A percentile compares a stretch with the other conserved stretches of the same genome.
Conservation (phyloP, 2,329 filamentous ascomycete genomes). For the Fonsecaea pedrosoi region DNA sequence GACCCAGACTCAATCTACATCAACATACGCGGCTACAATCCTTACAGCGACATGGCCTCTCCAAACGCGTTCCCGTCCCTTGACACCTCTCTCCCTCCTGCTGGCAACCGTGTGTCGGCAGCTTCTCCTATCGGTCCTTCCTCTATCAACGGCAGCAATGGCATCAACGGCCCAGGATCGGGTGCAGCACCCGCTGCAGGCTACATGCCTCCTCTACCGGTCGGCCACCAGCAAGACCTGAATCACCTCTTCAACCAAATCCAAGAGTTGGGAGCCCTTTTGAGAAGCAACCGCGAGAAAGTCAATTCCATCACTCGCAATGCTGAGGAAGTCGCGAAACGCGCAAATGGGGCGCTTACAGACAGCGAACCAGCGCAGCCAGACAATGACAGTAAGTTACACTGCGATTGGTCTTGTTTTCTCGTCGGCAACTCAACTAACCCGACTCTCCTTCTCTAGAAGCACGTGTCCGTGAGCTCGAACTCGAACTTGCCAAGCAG, state of each 20-base stretch:
- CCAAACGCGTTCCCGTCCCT: constrained; percentile 38
- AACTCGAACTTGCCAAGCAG: constrained; percentile 55
- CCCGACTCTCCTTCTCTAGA: constrained; percentile 42
- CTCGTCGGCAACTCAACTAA: constrained; percentile 1
- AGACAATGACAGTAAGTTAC: constrained; percentile 37
- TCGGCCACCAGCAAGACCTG: constrained; percentile 60
- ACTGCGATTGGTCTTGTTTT: not conserved
- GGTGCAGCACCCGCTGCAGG: constrained; percentile 33
- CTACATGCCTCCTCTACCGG: constrained; percentile 42
- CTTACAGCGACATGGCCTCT: constrained; percentile 17
- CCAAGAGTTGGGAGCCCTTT: constrained; percentile 56
- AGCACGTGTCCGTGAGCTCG: constrained; percentile 57
- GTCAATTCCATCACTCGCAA: constrained; percentile 57
- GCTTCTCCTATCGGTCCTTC: constrained; percentile 30
- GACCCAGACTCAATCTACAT: not conserved
- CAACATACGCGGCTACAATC: constrained; percentile 1
- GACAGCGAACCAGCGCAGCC: constrained; percentile 25
- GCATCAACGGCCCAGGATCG: constrained; percentile 12
- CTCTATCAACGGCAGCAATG: constrained; percentile 36
- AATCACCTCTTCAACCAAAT: constrained; percentile 59
- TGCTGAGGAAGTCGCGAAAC: constrained; percentile 58
- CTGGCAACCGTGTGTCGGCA: constrained; percentile 21
- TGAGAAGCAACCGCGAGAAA: constrained; percentile 58
- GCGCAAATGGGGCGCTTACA: constrained; percentile 47
- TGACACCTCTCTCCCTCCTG: constrained; percentile 29